Evolutionary conservation across 1,284 basidiomycete species (phyloP), one percentile per base, ranked within the genome.

Genomic region (Fomitopsis pinicola): DNA sequence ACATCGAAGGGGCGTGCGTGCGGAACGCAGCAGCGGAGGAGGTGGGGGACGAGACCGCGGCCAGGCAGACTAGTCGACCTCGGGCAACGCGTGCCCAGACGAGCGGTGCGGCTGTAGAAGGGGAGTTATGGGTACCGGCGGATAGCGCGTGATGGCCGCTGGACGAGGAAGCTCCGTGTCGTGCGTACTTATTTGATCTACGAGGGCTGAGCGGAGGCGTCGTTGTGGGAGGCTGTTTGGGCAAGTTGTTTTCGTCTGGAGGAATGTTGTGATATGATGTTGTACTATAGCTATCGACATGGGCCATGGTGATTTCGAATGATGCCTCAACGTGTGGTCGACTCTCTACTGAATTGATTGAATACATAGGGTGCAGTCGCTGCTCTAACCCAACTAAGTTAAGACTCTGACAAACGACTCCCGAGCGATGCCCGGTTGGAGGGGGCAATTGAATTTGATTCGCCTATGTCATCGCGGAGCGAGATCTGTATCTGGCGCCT

Each of bases 141-240:
- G 66, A 19, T 62, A 65, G 15, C 61, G 64, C 12, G 67, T 67
- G 45, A 63, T 67, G 28, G 66, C 62, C 42, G 64, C 63, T 33
- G 50, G 42, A 30, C 15, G n/a, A 10, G 50, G 28, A 26, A 44
- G 46, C 46, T 38, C 30, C 28, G 22, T 22, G 17, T 50, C n/a
- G 22, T n/a, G 54, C 7, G 12, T 40, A 45, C 35, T 9, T 40
- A 22, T 22, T 22, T 22, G 42, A 45, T 22, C n/a, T n/a, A 44
- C 44, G 40, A 14, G 42, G 2, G 35, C 35, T 33, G 28, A 26
- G n/a, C 33, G 1, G 35, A 22, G 6, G 30, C 8, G 8, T 28
- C 19, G 44, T 15, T 45, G 44, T 36, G 35, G 33, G 14, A 30
- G 30, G 15, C 22, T 28, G 35, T 19, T 15, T 42, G 36, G 9